Conservation (phyloP, 2,329 filamentous ascomycete species). For the Colletotrichum cuscutae region DNA sequence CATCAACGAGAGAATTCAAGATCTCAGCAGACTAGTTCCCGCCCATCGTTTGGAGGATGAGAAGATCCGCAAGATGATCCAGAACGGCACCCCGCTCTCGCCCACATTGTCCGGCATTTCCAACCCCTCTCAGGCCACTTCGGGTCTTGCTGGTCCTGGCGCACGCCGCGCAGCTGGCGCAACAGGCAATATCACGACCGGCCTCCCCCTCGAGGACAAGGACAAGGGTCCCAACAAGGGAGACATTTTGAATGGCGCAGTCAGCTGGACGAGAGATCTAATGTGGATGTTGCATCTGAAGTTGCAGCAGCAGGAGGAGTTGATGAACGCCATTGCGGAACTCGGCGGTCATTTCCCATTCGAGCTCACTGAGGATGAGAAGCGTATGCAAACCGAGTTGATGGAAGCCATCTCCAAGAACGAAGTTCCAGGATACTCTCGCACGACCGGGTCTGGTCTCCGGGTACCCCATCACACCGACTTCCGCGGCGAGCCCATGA, state of each 20-base stretch:
- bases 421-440: slow-evolving; percentile 86
- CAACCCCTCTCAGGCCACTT: slow-evolving; percentile 81
- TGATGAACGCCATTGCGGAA: slow-evolving; percentile 78
- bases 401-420: slow-evolving; percentile 88
- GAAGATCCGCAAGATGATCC: slow-evolving; percentile 93
- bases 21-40: slow-evolving; percentile 92
- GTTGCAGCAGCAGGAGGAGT: slow-evolving; percentile 87
- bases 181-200: slow-evolving; percentile 88
- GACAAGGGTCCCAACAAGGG: slow-evolving; percentile 99
- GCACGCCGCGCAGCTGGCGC: slow-evolving; percentile 80
- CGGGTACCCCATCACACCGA: slow-evolving; percentile 95
- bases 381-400: slow-evolving; percentile 93
- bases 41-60: slow-evolving; percentile 94
- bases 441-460: slow-evolving; percentile 84
- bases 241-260: slow-evolving; percentile 95
- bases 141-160: slow-evolving; percentile 85
- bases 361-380: slow-evolving; percentile 89
- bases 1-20: slow-evolving; percentile 98
- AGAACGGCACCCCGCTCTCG: slow-evolving; percentile 90
- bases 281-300: slow-evolving; percentile 97
- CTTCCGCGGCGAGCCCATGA: slow-evolving; percentile 82
- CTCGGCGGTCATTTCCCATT: slow-evolving; percentile 83
- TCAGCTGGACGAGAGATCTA: slow-evolving; percentile 95
- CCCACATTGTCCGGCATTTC: slow-evolving; percentile 79
- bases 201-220: slow-evolving; percentile 93